Base-by-base conservation (phyloP, 768 basidiomycete species). In the Naganishia friedmannii region DNA sequence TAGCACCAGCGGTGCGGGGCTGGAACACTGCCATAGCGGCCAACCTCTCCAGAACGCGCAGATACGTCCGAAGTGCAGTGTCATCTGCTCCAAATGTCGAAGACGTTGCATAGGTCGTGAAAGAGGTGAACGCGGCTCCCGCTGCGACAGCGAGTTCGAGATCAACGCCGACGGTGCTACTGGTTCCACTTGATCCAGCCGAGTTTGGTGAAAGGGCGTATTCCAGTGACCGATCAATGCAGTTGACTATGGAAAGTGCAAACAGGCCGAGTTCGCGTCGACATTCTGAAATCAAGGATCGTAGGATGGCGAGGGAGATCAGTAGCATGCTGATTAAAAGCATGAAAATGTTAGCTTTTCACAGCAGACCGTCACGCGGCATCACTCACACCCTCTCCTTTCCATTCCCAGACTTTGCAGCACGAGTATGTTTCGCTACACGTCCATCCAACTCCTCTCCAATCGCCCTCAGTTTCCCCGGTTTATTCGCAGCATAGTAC, bases 71-170 rank as follows among this genome's bases (percentile, higher is more conserved):
- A 0, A 91, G 90, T 58, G 91, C 82, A 34, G 77, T 81, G 67
- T 86, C 86, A 76, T 95, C 93, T 15, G 88, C 86, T 31, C 90
- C 91, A 72, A 94, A 87, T 48, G 90, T 83, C 66, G 88, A 88
- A 0, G 92, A 92, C 74, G 94, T 89, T 26, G 93, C 92, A 74
- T 88, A 96, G 19, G 93, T 93, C 23, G 90, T 89, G 89, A 92
- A 97, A 0, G 92, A 89, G 3, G 89, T 90, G 75, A 95, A 92
- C 90, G 93, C 74, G 37, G n/a, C 89, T 26, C 92, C 92, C 13
- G 89, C 87, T 75, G 80, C 70, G 21, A 78, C 78, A 45, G 78
- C 73, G 23, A 82, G 76, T 70, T 82, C 81, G 31, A 82, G 72
- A 71, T 82, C 81, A 19, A 75, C 63, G 10, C 70, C 74, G 46